A percentile compares a stretch with the other conserved stretches of the same genome.
Evolutionary conservation across 78 protist species (phyloP).

Genomic region (Emiliania huxleyi): DNA sequence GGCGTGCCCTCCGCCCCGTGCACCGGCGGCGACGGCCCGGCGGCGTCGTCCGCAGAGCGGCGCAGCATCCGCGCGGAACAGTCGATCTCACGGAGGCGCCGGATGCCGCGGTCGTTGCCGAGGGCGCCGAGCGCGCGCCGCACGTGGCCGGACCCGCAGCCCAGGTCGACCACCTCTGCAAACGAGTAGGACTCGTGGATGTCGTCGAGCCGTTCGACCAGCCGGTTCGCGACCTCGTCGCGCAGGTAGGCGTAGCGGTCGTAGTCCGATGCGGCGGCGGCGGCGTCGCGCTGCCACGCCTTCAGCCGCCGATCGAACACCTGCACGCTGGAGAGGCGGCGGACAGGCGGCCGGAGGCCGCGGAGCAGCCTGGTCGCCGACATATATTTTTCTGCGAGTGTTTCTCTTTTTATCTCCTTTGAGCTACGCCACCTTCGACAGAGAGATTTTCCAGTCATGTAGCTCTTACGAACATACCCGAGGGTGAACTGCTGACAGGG

Average conservation of each 20-base stretch:
- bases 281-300: not conserved
- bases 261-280: not conserved
- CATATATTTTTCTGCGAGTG: too few relatives aligned
- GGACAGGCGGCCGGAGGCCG: too few relatives aligned
- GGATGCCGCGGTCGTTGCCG: slow-evolving; percentile 2
- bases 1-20: not conserved
- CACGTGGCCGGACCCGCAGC: not conserved
- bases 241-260: not conserved
- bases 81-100: not conserved
- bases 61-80: not conserved
- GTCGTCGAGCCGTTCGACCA: slow-evolving; percentile 3
- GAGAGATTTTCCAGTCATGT: too few relatives aligned
- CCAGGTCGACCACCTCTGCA: not conserved
- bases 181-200: not conserved
- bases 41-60: not conserved
- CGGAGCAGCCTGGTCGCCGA: too few relatives aligned
- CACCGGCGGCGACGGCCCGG: not conserved
- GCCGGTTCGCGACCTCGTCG: slow-evolving; percentile 18
- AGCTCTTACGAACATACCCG: too few relatives aligned
- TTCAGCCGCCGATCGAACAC: not conserved
- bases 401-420: too few relatives aligned
- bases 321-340: too few relatives aligned
- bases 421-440: too few relatives aligned
- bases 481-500: too few relatives aligned
- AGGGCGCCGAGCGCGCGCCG: not conserved